Evolutionary conservation across 352 stramenopile genomes (phyloP).

Genomic region (Pythium graminicola): DNA sequence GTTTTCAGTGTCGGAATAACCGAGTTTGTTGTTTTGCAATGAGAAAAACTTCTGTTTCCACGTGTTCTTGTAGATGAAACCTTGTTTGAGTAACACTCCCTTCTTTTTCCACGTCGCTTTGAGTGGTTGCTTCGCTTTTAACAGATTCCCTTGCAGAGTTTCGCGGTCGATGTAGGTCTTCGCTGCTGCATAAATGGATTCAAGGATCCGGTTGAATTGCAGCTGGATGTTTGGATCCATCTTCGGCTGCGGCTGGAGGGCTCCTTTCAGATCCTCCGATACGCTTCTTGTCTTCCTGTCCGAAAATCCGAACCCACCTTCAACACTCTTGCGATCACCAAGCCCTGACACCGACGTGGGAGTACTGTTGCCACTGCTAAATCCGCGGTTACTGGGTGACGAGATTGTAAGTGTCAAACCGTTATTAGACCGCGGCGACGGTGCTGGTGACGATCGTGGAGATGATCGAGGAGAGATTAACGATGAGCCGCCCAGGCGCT

Average conservation of each 20-base stretch:
- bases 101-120: conserved; percentile 89
- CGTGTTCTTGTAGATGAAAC: conserved; percentile 88
- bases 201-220: conserved; percentile 74
- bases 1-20: conserved; percentile 72
- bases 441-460: conserved; percentile 47
- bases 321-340: conserved; percentile 41
- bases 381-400: conserved; percentile 60
- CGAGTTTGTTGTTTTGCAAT: conserved; percentile 83
- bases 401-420: conserved; percentile 67
- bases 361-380: conserved; percentile 56
- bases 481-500: conserved; percentile 67
- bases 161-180: conserved; percentile 82
- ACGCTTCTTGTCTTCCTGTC: conserved; percentile 69
- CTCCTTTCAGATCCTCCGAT: conserved; percentile 72
- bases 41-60: conserved; percentile 86
- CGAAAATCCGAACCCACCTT: conserved; percentile 40
- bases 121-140: conserved; percentile 51
- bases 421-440: conserved; percentile 39
- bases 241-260: conserved; percentile 55
- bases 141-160: conserved; percentile 49
- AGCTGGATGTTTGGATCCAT: conserved; percentile 83
- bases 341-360: conserved; percentile 43
- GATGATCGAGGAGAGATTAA: conserved; percentile 48
- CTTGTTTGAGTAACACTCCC: conserved; percentile 78
- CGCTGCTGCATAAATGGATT: conserved; percentile 79